Percentiles rank a stretch among this genome's conserved stretches.
These are phyloP conservation scores for Psilocybe subaeruginosa DNA, from an alignment of 768 basidiomycete species.

Conservation along the genomic window DNA sequence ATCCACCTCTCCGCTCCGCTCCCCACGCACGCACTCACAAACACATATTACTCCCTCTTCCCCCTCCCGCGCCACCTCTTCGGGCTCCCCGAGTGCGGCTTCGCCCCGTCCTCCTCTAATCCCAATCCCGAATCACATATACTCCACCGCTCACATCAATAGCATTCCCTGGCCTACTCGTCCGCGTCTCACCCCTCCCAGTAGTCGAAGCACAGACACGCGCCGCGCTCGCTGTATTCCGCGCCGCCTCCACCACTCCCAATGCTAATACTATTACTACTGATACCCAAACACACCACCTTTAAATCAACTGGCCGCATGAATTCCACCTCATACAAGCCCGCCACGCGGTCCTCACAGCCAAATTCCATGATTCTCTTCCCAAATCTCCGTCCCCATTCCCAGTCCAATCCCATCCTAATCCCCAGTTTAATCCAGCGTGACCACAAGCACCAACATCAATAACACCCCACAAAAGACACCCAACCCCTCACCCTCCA, in stretches of 20 bases:
- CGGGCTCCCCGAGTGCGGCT: no score
- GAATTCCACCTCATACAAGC: constrained; percentile 54
- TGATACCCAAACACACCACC: neutral
- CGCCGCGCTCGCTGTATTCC: constrained; percentile 59
- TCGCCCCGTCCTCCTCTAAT: constrained; percentile 26
- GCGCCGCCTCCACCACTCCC: constrained; percentile 38
- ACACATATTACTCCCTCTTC: constrained; percentile 68
- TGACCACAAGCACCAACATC: no score
- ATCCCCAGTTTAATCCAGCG: no score
- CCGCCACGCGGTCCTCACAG: constrained; percentile 26
- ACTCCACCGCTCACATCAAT: constrained; percentile 50
- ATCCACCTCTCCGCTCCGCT: constrained; percentile 21
- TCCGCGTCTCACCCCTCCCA: constrained; percentile 72
- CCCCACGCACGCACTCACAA: constrained; percentile 42
- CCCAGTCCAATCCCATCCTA: neutral
- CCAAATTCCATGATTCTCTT: neutral
- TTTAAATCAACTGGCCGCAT: constrained; percentile 42
- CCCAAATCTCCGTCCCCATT: neutral
- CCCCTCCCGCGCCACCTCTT: constrained; percentile 76
- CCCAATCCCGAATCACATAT: neutral
- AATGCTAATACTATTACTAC: constrained; percentile 17
- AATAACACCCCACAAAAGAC: no score
- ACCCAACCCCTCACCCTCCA: neutral
- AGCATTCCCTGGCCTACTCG: constrained; percentile 67
- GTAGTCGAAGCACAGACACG: constrained; percentile 79